Base-by-base conservation (phyloP, 768 basidiomycete species). In the Phanerochaete carnosa region DNA sequence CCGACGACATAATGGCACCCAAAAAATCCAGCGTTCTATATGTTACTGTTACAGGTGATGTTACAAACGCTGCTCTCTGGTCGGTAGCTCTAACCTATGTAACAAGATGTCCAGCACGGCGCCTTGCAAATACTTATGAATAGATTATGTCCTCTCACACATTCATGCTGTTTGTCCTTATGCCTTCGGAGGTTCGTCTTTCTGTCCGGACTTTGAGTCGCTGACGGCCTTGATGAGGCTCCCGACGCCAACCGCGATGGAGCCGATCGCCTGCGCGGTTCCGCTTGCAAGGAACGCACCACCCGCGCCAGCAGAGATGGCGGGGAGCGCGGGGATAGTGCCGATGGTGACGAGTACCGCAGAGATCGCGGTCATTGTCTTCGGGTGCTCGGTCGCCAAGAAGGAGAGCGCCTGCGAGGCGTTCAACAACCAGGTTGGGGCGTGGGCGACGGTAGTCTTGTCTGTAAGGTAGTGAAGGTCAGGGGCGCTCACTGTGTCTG, bases 321-420 rank as follows among this genome's bases (percentile, higher is more conserved):
- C 88, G 23, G 90, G 90, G 32, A 92, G 81, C 0, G 88, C 75
- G 0, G 90, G 90, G 45, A 92, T 77, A 32, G 87, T 85, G 35
- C 90, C 90, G 32, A 87, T 87, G 2, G 89, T 90, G 69, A 92
- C 89, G 61, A 92, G 81, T 55, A 92, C 84, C 7, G 90, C 90
- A 63, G 88, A 88, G 55, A 91, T 71, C 33, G 89, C 81, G 62
- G 82, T 86, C 87, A 90, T 85, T 5, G 78, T 83, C 69, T 87
- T 87, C 11, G 90, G 90, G 65, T 92, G 89, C 65, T 92, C 90
- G 61, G 78, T 81, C 11, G 84, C 83, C 56, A 92, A 82, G 74
- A 81, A 88, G 57, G 90, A 88, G 61, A 92, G 79, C 11, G 90
- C 90, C 51, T 79, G 84, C 65, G 86, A 86, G 1, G 90, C 90